phyloP scores from a whole-genome alignment of 495 filamentous ascomycete species.

The Patellaria atrata region DNA sequence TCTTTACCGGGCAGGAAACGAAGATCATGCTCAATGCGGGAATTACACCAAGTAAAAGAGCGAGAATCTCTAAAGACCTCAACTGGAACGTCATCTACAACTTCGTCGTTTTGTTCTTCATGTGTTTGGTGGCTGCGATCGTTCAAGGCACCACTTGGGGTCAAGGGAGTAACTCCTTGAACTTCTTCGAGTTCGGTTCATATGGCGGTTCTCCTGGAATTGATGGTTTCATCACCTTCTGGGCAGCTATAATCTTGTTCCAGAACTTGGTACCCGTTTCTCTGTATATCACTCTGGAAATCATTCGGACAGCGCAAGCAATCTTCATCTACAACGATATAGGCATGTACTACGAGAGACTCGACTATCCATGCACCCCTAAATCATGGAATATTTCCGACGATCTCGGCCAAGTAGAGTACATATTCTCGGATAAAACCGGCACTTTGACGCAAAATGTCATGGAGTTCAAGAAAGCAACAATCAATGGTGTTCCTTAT shows the following conservation, averaged over 20 bases:
- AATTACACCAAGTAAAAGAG: conserved; percentile 88
- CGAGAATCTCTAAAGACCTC: conserved; percentile 77
- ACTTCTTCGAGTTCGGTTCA: conserved; percentile 77
- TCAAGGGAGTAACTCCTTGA: conserved; percentile 53
- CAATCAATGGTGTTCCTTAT: conserved; percentile 85
- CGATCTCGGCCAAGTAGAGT: conserved; percentile 96
- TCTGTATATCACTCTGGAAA: conserved; percentile 93
- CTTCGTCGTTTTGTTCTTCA: conserved; percentile 74
- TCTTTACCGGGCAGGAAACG: conserved; percentile 93
- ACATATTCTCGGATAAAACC: conserved; percentile 99
- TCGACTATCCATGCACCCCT: conserved; percentile 88
- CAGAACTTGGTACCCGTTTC: conserved; percentile 99
- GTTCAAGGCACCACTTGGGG: conserved; percentile 75
- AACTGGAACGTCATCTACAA: conserved; percentile 99
- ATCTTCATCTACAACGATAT: conserved; percentile 96
- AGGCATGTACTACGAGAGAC: conserved; percentile 88
- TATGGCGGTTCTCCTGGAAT: conserved; percentile 58
- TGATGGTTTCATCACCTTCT: conserved; percentile 91
- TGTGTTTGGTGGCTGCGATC: conserved; percentile 79
- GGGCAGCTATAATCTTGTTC: conserved; percentile 84
- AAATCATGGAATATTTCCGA: conserved; percentile 99
- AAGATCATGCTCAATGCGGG: conserved; percentile 99
- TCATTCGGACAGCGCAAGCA: conserved; percentile 82
- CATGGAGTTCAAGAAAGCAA: conserved; percentile 99
- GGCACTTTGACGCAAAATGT: conserved; percentile 97